Conservation (phyloP, 2,329 filamentous ascomycete genomes). For the Aspergillus fructus region DNA sequence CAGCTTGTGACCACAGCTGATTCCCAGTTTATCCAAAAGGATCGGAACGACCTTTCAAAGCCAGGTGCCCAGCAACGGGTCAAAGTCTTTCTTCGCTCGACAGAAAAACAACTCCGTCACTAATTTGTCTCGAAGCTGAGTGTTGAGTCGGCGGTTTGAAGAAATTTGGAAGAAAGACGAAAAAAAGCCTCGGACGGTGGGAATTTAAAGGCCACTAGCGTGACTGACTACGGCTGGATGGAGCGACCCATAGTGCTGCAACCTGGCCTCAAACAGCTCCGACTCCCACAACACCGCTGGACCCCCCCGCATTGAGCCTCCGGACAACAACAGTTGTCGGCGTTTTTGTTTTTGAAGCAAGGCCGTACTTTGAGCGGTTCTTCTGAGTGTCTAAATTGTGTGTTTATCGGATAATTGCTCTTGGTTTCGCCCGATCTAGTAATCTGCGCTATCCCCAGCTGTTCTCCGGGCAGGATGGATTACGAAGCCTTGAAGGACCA, state of each 20-base stretch:
- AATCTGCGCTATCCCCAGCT: constrained; percentile 21
- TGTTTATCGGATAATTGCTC: constrained; percentile 20
- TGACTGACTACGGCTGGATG: constrained; percentile 30
- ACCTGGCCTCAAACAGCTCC: constrained; percentile 44
- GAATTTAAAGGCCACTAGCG: constrained; percentile 29
- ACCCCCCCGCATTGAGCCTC: constrained; percentile 29
- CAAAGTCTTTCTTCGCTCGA: constrained; percentile 63
- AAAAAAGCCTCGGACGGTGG: constrained; percentile 23
- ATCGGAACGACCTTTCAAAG: constrained; percentile 65
- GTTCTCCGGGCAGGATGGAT: constrained; percentile 63
- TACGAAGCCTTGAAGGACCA: constrained; percentile 92
- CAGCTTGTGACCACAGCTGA: constrained; percentile 66
- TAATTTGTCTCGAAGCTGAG: constrained; percentile 49
- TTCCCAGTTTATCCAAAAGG: constrained; percentile 65
- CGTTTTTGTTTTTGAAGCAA: constrained; percentile 28
- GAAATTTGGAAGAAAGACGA: constrained; percentile 37
- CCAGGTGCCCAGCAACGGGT: constrained; percentile 72
- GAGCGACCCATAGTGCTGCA: constrained; percentile 42
- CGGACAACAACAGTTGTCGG: constrained; percentile 30
- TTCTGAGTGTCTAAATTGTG: constrained; percentile 21
- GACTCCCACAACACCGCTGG: constrained; percentile 37
- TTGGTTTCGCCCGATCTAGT: constrained; percentile 17
- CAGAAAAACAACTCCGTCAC: constrained; percentile 64
- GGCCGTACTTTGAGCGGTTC: constrained; percentile 32
- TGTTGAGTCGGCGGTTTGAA: constrained; percentile 52